Percentiles rank a stretch among this genome's conserved stretches.
Conservation (phyloP, 306 rosid species). For the Neltuma alba region DNA sequence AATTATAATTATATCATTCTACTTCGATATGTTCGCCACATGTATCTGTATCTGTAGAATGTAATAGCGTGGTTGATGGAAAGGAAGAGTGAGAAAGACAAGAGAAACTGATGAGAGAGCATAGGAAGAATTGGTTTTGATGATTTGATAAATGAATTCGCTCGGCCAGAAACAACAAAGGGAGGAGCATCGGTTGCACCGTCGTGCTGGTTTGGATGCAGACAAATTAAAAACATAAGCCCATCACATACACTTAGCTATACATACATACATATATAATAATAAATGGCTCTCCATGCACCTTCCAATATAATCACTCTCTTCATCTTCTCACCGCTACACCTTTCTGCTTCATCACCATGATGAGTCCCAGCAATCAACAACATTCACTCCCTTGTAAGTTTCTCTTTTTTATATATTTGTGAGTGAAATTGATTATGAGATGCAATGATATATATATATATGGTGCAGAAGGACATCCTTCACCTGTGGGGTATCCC, state of each 20-base stretch:
- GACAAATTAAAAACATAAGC: too few relatives aligned
- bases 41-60: too few relatives aligned
- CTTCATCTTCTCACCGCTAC: too few relatives aligned
- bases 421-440: not conserved
- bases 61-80: too few relatives aligned
- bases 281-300: not conserved
- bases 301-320: too few relatives aligned
- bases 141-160: too few relatives aligned
- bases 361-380: not conserved
- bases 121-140: too few relatives aligned
- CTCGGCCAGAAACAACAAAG: too few relatives aligned
- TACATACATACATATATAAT: too few relatives aligned
- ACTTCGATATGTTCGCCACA: not conserved
- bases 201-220: too few relatives aligned
- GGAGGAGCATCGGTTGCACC: too few relatives aligned
- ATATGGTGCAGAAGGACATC: not conserved
- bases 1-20: not conserved
- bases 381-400: not conserved
- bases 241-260: not conserved
- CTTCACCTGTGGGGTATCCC: conserved; percentile 35
- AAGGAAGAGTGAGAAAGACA: not conserved
- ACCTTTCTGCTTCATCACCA: not conserved
- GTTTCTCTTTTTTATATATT: not conserved
- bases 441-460: not conserved
- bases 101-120: not conserved